A percentile compares a stretch with the other conserved stretches of the same genome.
phyloP scores from a whole-genome alignment of 176 grass and related monocot species.

The Aegilops tauschii region DNA sequence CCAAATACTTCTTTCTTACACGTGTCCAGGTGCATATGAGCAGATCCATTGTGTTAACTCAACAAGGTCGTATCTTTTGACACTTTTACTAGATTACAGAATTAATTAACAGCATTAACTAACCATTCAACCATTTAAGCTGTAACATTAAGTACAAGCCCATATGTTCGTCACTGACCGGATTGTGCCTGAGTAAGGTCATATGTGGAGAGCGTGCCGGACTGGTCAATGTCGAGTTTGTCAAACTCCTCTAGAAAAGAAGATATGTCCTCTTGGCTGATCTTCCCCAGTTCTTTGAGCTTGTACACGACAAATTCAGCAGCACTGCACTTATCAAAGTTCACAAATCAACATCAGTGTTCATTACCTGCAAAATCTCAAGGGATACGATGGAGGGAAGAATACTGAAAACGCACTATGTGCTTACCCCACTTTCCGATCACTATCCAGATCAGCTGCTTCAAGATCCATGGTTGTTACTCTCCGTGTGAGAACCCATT shows the following conservation, averaged over 20 bases:
- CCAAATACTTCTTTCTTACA: constrained; percentile 7
- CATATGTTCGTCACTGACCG: constrained; percentile 11
- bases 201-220: constrained; percentile 54
- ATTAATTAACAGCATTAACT: constrained; percentile 1
- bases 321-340: constrained; percentile 50
- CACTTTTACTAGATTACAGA: constrained; percentile 12
- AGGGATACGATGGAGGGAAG: constrained; percentile 4
- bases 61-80: background rate
- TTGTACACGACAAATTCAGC: constrained; percentile 96
- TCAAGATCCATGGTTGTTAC: constrained; percentile 76
- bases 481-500: constrained; percentile 75
- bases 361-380: background rate
- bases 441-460: constrained; percentile 77
- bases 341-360: background rate
- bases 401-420: background rate
- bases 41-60: background rate
- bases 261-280: constrained; percentile 82
- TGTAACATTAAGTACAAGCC: background rate
- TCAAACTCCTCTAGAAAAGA: constrained; percentile 82
- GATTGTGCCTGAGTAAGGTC: constrained; percentile 64
- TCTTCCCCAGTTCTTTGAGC: constrained; percentile 95
- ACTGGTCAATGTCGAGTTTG: constrained; percentile 78
- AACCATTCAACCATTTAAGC: background rate
- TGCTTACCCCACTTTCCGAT: constrained; percentile 66
- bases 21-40: background rate